Evolutionary conservation across 352 stramenopile genomes (phyloP).

Genomic region (Globisporangium rhizosaccharum): DNA sequence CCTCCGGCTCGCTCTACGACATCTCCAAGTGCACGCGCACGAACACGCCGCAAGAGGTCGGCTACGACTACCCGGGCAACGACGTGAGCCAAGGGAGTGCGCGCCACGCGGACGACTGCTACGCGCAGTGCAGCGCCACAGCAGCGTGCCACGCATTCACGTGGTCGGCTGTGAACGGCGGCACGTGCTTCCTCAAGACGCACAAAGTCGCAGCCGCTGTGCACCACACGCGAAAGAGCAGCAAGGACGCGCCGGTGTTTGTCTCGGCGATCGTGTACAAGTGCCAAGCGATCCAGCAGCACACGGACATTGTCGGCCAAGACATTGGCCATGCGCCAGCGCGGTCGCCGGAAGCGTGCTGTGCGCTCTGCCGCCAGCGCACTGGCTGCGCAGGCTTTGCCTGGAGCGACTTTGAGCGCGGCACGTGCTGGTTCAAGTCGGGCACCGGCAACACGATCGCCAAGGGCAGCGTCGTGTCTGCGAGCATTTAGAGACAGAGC

Average conservation of each 20-base stretch:
- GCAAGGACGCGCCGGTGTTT: slow-evolving; percentile 6
- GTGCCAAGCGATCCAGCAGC: slow-evolving; percentile 18
- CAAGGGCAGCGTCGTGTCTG: slow-evolving; percentile 20
- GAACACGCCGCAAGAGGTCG: slow-evolving; percentile 17
- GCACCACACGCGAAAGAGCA: background rate
- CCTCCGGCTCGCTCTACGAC: slow-evolving; percentile 22
- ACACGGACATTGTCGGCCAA: slow-evolving; percentile 20
- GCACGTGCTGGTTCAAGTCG: slow-evolving; percentile 37
- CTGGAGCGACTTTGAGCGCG: slow-evolving; percentile 25
- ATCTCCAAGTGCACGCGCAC: slow-evolving; percentile 23
- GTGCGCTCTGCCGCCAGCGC: slow-evolving; percentile 22
- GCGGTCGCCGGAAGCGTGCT: slow-evolving; percentile 23
- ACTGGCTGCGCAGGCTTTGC: slow-evolving; percentile 23
- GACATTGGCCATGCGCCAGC: slow-evolving; percentile 18
- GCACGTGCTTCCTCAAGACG: slow-evolving; percentile 22
- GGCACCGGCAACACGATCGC: slow-evolving; percentile 6
- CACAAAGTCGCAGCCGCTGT: slow-evolving; percentile 10
- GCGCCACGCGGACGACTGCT: slow-evolving; percentile 15
- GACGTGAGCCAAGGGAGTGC: slow-evolving; percentile 16
- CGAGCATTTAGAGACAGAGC: slow-evolving; percentile 10
- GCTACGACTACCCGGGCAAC: slow-evolving; percentile 25
- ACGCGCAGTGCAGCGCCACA: slow-evolving; percentile 10
- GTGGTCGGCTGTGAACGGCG: slow-evolving; percentile 11
- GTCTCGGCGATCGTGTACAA: slow-evolving; percentile 29
- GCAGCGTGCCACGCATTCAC: slow-evolving; percentile 25